Conservation (phyloP, 768 basidiomycete species). For the Pleurotus eryngii region DNA sequence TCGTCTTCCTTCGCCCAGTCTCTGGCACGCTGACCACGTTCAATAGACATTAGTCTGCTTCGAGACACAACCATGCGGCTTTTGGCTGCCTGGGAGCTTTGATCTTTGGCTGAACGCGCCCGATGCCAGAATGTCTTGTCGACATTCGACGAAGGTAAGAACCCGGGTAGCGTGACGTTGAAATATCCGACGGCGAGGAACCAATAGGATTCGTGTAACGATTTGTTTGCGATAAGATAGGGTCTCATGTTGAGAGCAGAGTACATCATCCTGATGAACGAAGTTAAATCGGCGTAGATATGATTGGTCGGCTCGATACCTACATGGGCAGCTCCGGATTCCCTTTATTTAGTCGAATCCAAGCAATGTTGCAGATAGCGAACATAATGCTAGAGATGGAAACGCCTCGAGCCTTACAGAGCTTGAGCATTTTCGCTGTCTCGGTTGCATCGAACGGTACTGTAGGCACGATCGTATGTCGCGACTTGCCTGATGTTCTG, state of each 20-base stretch:
- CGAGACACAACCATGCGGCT: slow-evolving; percentile 59
- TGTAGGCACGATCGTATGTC: slow-evolving; percentile 70
- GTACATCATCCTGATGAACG: slow-evolving; percentile 66
- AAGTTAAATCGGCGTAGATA: no score
- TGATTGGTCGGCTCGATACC: slow-evolving; percentile 11
- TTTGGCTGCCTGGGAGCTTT: slow-evolving; percentile 65
- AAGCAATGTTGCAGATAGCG: slow-evolving; percentile 72
- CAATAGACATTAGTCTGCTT: slow-evolving; percentile 59
- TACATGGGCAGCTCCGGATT: slow-evolving; percentile 52
- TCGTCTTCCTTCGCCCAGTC: slow-evolving; percentile 78
- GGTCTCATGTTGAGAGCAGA: slow-evolving; percentile 80
- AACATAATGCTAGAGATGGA: slow-evolving; percentile 77
- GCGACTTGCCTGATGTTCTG: slow-evolving; percentile 34
- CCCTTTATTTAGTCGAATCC: slow-evolving; percentile 49
- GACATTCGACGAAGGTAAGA: slow-evolving; percentile 49
- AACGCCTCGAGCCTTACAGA: slow-evolving; percentile 68
- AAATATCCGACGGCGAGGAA: slow-evolving; percentile 80
- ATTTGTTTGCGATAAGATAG: slow-evolving; percentile 40
- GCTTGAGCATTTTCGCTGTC: slow-evolving; percentile 62
- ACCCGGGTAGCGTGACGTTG: slow-evolving; percentile 76
- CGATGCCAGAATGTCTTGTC: slow-evolving; percentile 68
- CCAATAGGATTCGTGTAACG: slow-evolving; percentile 66
- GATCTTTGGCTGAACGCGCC: slow-evolving; percentile 62
- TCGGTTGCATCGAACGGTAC: slow-evolving; percentile 50
- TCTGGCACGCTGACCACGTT: slow-evolving; percentile 58